Evolutionary conservation across 2,329 filamentous ascomycete species (phyloP).

Genomic region (Pseudogymnoascus sp.): DNA sequence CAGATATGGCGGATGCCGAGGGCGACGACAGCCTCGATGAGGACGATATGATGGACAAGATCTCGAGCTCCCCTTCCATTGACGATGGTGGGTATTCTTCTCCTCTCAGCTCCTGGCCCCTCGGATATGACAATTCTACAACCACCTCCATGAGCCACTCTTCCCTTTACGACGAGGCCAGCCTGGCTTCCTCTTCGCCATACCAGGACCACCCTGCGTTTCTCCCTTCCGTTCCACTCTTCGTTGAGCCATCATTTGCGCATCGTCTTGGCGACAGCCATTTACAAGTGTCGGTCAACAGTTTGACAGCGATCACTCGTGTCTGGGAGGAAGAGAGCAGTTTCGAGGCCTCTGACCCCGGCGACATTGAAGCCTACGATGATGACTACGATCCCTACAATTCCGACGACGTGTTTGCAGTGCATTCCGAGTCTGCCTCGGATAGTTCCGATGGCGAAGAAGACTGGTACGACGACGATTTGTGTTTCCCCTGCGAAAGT

Average conservation of each 20-base stretch:
- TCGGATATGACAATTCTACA: slow-evolving; percentile 17
- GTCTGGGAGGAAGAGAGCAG: slow-evolving; percentile 1
- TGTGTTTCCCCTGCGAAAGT: slow-evolving; percentile 36
- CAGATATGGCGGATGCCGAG: slow-evolving; percentile 58
- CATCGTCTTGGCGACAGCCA: slow-evolving; percentile 24
- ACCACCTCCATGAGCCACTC: not conserved
- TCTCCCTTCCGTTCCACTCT: slow-evolving; percentile 11
- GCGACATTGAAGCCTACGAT: slow-evolving; percentile 12
- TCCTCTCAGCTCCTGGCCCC: slow-evolving; percentile 25
- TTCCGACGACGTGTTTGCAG: slow-evolving; percentile 26
- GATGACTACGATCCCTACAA: slow-evolving; percentile 47
- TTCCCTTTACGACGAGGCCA: not conserved
- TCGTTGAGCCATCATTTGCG: slow-evolving; percentile 26
- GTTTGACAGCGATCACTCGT: not conserved
- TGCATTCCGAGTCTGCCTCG: slow-evolving; percentile 17
- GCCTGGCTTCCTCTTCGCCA: not conserved
- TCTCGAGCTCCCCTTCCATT: slow-evolving; percentile 97
- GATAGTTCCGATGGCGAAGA: slow-evolving; percentile 22
- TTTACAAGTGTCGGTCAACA: slow-evolving; percentile 16
- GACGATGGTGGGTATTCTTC: slow-evolving; percentile 81
- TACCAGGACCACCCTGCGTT: not conserved
- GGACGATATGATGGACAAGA: slow-evolving; percentile 96
- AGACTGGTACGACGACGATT: slow-evolving; percentile 27
- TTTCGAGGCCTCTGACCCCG: not conserved
- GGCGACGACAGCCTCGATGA: slow-evolving; percentile 67